A percentile compares a stretch with the other conserved stretches of the same genome.
These are phyloP conservation scores for Mytilinidion resinicola DNA, from an alignment of 495 filamentous ascomycete genomes.

Conservation along the genomic window DNA sequence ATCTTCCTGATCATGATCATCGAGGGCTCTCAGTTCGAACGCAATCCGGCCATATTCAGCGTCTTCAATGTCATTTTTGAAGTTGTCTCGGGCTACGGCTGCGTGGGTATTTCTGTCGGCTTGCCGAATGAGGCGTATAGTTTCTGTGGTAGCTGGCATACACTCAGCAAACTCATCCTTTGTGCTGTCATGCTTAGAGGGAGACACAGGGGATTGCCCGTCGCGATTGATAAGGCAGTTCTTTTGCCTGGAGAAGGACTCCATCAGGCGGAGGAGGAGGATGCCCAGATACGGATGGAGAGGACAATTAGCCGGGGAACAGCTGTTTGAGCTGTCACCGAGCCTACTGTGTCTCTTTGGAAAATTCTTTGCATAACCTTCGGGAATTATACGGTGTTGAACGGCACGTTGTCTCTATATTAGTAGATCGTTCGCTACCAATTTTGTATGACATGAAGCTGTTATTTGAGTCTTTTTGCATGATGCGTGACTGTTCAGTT, in stretches of 20 bases:
- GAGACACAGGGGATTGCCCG: slow-evolving; percentile 70
- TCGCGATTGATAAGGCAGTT: slow-evolving; percentile 74
- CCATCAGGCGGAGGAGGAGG: slow-evolving; percentile 51
- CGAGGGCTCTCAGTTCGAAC: slow-evolving; percentile 59
- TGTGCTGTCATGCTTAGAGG: slow-evolving; percentile 74
- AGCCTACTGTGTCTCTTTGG: no score
- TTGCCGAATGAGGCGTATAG: slow-evolving; percentile 60
- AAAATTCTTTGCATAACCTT: no score
- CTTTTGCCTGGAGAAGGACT: slow-evolving; percentile 56
- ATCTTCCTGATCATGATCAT: slow-evolving; percentile 67
- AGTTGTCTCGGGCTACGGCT: slow-evolving; percentile 76
- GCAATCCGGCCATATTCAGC: slow-evolving; percentile 61
- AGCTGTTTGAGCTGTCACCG: slow-evolving; percentile 2
- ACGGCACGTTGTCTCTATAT: no score
- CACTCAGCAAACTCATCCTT: slow-evolving; percentile 67
- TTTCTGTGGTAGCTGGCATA: slow-evolving; percentile 67
- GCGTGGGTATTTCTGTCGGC: slow-evolving; percentile 74
- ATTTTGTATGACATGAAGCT: no score
- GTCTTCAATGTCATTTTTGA: slow-evolving; percentile 87
- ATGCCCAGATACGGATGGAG: slow-evolving; percentile 45
- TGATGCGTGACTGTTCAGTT: no score
- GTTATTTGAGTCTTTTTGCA: no score
- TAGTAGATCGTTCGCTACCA: no score
- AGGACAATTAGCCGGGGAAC: slow-evolving; percentile 32
- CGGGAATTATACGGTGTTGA: no score